phyloP scores from a whole-genome alignment of 768 basidiomycete species.

The Pleurotus cornucopiae region DNA sequence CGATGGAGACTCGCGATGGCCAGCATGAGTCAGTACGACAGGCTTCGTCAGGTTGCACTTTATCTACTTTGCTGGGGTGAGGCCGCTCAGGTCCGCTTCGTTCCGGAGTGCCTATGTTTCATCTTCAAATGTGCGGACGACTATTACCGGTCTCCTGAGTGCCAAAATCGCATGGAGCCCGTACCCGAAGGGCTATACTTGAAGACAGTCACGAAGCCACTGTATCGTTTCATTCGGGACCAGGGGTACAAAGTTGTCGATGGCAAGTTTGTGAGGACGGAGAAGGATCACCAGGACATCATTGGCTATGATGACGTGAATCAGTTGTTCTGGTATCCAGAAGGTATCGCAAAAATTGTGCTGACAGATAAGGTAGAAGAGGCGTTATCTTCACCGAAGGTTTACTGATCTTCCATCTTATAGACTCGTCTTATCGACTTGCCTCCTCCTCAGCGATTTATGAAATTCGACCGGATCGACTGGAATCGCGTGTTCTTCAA shows the following conservation, averaged over 20 bases:
- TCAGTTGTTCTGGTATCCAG: slow-evolving; percentile 99
- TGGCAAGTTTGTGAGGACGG: slow-evolving; percentile 89
- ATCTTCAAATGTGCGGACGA: slow-evolving; percentile 99
- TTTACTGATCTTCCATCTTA: slow-evolving; percentile 1
- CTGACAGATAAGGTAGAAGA: slow-evolving; percentile 75
- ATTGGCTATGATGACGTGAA: slow-evolving; percentile 99
- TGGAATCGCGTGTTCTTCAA: slow-evolving; percentile 98
- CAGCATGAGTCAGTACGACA: slow-evolving; percentile 97
- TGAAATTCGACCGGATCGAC: slow-evolving; percentile 95
- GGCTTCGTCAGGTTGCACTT: slow-evolving; percentile 92
- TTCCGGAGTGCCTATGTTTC: slow-evolving; percentile 96
- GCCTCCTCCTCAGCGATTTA: slow-evolving; percentile 87
- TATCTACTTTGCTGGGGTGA: slow-evolving; percentile 98
- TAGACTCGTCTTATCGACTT: slow-evolving; percentile 90
- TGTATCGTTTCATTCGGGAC: slow-evolving; percentile 95
- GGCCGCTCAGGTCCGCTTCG: slow-evolving; percentile 94
- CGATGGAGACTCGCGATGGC: slow-evolving; percentile 98
- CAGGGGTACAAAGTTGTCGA: slow-evolving; percentile 97
- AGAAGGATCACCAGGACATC: slow-evolving; percentile 89
- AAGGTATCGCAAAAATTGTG: slow-evolving; percentile 91
- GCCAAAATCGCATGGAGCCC: slow-evolving; percentile 86
- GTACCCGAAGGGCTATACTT: slow-evolving; percentile 96
- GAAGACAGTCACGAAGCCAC: slow-evolving; percentile 82
- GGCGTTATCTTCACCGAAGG: neutral
- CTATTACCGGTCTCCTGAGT: slow-evolving; percentile 98